Evolutionary conservation across 495 filamentous ascomycete species (phyloP).

Genomic region (Bacidia gigantensis): DNA sequence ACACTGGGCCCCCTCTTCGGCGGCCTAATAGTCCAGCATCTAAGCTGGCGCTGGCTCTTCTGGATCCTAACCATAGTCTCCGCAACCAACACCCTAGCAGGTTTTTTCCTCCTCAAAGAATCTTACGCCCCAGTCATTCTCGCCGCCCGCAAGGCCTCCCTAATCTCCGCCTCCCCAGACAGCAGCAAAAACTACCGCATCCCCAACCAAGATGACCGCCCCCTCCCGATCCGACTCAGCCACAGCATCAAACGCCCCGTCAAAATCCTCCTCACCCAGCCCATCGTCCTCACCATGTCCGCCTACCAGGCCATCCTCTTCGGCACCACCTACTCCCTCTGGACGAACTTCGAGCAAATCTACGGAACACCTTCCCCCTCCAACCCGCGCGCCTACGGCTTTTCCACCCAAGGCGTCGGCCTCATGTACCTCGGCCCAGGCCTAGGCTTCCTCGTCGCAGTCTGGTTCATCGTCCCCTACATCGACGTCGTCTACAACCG

Average conservation of each 20-base stretch:
- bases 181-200: conserved; percentile 11
- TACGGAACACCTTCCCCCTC: no score
- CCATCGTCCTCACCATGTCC: conserved; percentile 43
- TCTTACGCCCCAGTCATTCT: conserved; percentile 46
- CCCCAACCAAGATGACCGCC: conserved; percentile 17
- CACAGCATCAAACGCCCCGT: conserved; percentile 33
- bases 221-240: conserved; percentile 9
- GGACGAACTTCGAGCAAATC: conserved; percentile 42
- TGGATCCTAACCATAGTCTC: conserved; percentile 62
- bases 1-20: conserved; percentile 46
- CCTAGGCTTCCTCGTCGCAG: conserved; percentile 34
- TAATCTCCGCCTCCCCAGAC: neutral
- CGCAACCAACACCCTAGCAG: conserved; percentile 34
- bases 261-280: conserved; percentile 45
- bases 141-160: conserved; percentile 10
- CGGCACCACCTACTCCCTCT: conserved; percentile 44
- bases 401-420: conserved; percentile 33
- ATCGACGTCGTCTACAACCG: conserved; percentile 28
- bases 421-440: conserved; percentile 52
- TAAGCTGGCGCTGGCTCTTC: conserved; percentile 72
- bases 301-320: conserved; percentile 49
- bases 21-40: conserved; percentile 55
- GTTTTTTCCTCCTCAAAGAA: conserved; percentile 48
- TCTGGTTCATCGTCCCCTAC: conserved; percentile 28
- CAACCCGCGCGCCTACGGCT: conserved; percentile 29